Evolutionary conservation across 306 rosid genomes (phyloP).

Genomic region (Rosa lucieae): DNA sequence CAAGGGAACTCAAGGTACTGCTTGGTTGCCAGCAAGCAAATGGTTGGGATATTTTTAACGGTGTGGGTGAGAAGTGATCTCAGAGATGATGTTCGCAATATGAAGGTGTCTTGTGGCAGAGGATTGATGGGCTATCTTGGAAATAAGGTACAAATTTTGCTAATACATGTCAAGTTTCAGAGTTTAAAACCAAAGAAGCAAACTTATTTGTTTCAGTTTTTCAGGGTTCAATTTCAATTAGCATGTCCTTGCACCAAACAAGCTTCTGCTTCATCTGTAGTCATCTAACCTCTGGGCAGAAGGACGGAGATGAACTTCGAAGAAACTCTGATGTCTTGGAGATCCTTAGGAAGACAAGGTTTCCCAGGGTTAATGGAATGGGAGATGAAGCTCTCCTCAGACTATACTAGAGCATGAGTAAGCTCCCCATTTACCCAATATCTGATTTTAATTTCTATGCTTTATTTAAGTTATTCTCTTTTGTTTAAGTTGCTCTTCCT

Average conservation of each 20-base stretch:
- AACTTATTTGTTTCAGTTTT: conserved; percentile 44
- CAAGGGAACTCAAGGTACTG: conserved; percentile 76
- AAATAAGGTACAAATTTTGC: conserved; percentile 64
- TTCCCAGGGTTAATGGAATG: conserved; percentile 65
- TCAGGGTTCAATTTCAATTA: conserved; percentile 97
- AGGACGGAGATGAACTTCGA: conserved; percentile 95
- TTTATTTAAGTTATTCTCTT: neutral
- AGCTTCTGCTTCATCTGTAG: conserved; percentile 98
- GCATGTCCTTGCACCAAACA: conserved; percentile 97
- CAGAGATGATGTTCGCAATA: conserved; percentile 66
- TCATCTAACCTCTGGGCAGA: conserved; percentile 97
- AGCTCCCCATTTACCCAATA: conserved; percentile 25
- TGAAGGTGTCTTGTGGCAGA: conserved; percentile 97
- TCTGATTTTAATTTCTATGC: neutral
- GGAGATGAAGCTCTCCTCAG: conserved; percentile 73
- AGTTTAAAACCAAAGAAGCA: neutral
- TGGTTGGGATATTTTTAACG: conserved; percentile 93
- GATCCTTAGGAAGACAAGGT: conserved; percentile 89
- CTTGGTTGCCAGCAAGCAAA: conserved; percentile 94
- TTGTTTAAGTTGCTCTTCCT: conserved; percentile 18
- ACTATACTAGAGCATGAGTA: conserved; percentile 88
- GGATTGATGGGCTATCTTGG: conserved; percentile 99
- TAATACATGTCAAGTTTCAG: conserved; percentile 14
- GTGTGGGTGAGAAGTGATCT: conserved; percentile 88
- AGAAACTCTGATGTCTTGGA: conserved; percentile 97